Percentiles rank a stretch among this genome's conserved stretches.
phyloP scores from a whole-genome alignment of 2,329 filamentous ascomycete genomes.

The Pseudocercospora crystallina region DNA sequence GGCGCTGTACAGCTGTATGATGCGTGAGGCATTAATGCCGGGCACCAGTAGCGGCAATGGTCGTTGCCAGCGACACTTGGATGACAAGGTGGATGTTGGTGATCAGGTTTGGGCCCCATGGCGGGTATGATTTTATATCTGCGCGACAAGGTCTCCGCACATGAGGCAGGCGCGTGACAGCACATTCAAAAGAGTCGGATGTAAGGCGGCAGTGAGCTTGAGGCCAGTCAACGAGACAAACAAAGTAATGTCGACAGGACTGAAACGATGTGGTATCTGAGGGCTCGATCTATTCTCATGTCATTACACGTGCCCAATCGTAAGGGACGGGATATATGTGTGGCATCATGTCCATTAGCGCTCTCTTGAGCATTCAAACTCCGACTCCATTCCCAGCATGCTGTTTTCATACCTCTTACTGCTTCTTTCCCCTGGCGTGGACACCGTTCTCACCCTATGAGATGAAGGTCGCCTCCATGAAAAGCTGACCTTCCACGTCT shows the following conservation, averaged over 20 bases:
- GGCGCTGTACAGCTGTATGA: too few relatives aligned
- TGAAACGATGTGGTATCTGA: neutral
- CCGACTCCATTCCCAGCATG: conserved; percentile 48
- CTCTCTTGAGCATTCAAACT: conserved; percentile 64
- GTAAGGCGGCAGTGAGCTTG: neutral
- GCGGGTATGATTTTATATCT: too few relatives aligned
- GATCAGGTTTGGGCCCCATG: too few relatives aligned
- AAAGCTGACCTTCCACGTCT: conserved; percentile 74
- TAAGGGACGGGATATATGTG: conserved; percentile 42
- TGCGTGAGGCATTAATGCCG: too few relatives aligned
- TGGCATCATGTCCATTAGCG: conserved; percentile 61
- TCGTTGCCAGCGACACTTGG: too few relatives aligned
- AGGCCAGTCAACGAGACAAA: neutral
- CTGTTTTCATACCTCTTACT: conserved; percentile 6
- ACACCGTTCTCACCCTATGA: conserved; percentile 43
- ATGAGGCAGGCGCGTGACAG: too few relatives aligned
- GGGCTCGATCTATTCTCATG: conserved; percentile 39
- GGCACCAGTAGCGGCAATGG: too few relatives aligned
- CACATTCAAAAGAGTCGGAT: neutral
- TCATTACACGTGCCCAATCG: conserved; percentile 43
- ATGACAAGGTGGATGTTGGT: too few relatives aligned
- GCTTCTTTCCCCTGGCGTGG: neutral
- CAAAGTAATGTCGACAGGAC: neutral
- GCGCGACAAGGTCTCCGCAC: too few relatives aligned
- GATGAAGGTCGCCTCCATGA: conserved; percentile 96